phyloP scores from a whole-genome alignment of 73 alveolate genomes.

The Paramecium primaurelia region DNA sequence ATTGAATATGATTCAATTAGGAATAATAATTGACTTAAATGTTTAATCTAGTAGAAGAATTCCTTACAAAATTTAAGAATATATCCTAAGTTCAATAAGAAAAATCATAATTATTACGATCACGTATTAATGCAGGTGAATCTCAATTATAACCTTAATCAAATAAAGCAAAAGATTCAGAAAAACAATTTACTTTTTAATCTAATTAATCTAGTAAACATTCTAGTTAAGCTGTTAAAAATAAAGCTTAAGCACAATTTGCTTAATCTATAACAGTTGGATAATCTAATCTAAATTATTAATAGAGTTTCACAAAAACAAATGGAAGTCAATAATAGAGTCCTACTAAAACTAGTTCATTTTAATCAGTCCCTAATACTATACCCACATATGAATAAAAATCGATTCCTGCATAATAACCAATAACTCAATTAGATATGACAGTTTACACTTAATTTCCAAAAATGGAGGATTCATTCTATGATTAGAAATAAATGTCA shows the following conservation, averaged over 20 bases:
- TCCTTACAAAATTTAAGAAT: not conserved
- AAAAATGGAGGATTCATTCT: conserved; percentile 11
- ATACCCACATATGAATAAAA: not conserved
- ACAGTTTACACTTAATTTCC: not conserved
- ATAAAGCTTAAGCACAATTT: not conserved
- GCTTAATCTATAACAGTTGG: not conserved
- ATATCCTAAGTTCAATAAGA: not conserved
- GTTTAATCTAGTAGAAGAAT: conserved; percentile 33
- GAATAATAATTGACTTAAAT: not conserved
- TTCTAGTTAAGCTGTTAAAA: not conserved
- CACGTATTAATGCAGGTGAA: not conserved
- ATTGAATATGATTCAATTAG: not conserved
- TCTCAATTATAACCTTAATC: not conserved
- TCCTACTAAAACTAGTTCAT: not conserved
- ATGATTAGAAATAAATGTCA: not conserved
- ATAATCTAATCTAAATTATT: not conserved
- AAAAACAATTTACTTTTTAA: not conserved
- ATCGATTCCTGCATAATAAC: not conserved
- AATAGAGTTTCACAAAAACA: not conserved
- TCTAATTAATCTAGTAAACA: not conserved
- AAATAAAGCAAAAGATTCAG: not conserved
- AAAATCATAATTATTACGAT: not conserved
- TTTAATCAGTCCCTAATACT: not conserved
- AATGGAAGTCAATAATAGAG: not conserved
- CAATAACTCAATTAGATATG: not conserved